These are phyloP conservation scores for Schizophyllum commune DNA, from an alignment of 1,284 basidiomycete genomes.

Conservation along the genomic window DNA sequence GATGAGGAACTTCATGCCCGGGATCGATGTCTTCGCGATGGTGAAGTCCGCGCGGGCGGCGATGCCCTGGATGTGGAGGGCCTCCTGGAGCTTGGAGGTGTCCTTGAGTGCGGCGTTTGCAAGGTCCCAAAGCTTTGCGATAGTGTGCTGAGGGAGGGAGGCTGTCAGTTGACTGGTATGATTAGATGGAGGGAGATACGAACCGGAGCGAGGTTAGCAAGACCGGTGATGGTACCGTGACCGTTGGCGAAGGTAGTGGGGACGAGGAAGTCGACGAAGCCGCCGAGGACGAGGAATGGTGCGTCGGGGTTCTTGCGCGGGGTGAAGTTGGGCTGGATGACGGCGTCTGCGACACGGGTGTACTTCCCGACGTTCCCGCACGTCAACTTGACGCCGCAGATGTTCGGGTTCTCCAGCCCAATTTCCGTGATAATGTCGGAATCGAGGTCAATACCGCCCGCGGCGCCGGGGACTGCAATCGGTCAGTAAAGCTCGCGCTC, in stretches of 20 bases:
- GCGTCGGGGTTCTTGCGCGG: constrained; percentile 59
- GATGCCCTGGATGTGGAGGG: constrained; percentile 72
- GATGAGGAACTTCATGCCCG: constrained; percentile 77
- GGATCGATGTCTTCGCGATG: constrained; percentile 70
- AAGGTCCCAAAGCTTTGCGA: constrained; percentile 58
- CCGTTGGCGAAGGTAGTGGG: constrained; percentile 62
- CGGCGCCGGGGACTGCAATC: constrained; percentile 65
- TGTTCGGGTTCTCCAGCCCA: constrained; percentile 62
- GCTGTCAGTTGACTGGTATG: constrained; percentile 4
- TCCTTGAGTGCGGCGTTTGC: constrained; percentile 46
- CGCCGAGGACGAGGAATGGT: constrained; percentile 74
- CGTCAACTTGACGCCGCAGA: constrained; percentile 85
- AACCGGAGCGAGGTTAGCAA: constrained; percentile 74
- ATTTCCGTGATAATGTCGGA: constrained; percentile 80
- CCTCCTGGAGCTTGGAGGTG: constrained; percentile 55
- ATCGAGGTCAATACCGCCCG: constrained; percentile 80
- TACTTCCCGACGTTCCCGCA: constrained; percentile 89
- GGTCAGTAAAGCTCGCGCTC: constrained; percentile 7
- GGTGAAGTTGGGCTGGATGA: constrained; percentile 48
- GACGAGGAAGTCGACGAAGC: constrained; percentile 72
- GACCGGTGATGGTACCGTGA: constrained; percentile 78
- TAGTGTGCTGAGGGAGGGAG: constrained; percentile 36
- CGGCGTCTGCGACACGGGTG: constrained; percentile 68
- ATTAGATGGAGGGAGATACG: constrained; percentile 20
- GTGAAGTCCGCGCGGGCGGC: constrained; percentile 76